Conservation (phyloP, 83 land plant genomes). For the Picea mariana region DNA sequence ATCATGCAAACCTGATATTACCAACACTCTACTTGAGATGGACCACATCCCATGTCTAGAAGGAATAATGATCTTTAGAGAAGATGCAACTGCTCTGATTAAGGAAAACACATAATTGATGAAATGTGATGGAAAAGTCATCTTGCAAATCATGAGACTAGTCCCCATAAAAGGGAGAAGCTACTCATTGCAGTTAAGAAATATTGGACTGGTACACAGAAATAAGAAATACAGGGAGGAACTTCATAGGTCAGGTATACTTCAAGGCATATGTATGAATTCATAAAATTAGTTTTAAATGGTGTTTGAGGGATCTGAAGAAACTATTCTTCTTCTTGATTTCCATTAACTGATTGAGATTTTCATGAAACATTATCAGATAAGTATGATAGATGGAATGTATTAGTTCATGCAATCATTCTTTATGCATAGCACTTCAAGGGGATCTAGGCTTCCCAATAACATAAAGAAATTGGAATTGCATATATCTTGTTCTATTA, state of each 20-base stretch:
- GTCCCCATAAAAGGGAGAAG: slow-evolving; percentile 46
- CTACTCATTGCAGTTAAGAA: slow-evolving; percentile 39
- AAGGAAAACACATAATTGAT: slow-evolving; percentile 23
- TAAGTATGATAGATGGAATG: too few species aligned
- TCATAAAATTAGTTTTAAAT: too few species aligned
- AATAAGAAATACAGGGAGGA: neutral
- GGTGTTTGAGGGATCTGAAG: too few species aligned
- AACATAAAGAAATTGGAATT: too few species aligned
- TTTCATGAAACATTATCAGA: too few species aligned
- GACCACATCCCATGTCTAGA: slow-evolving; percentile 56
- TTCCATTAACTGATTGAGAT: too few species aligned
- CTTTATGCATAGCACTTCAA: too few species aligned
- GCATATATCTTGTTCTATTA: too few species aligned
- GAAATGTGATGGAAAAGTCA: slow-evolving; percentile 49
- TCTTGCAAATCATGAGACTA: slow-evolving; percentile 41
- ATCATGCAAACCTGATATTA: slow-evolving; percentile 41
- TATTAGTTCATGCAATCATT: too few species aligned
- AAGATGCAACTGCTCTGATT: slow-evolving; percentile 33
- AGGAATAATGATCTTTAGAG: slow-evolving; percentile 47
- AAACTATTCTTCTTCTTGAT: too few species aligned
- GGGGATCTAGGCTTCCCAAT: too few species aligned
- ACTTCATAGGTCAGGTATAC: neutral
- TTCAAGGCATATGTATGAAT: too few species aligned
- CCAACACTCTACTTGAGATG: slow-evolving; percentile 58
- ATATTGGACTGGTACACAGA: slow-evolving; percentile 34